A percentile compares a stretch with the other conserved stretches of the same genome.
phyloP scores from a whole-genome alignment of 306 rosid species.

The Rosa rugosa region DNA sequence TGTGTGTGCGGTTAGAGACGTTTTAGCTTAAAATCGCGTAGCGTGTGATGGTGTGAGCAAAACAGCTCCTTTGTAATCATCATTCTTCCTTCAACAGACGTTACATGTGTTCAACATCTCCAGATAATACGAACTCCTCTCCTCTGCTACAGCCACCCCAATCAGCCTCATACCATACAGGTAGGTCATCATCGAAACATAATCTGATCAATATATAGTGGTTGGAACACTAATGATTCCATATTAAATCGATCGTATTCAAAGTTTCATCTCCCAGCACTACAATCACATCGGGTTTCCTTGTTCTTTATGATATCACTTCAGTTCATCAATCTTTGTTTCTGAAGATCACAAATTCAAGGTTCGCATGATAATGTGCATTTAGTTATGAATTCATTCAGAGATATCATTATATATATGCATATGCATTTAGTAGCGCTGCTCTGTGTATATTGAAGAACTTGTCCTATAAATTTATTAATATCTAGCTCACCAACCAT shows the following conservation, averaged over 20 bases:
- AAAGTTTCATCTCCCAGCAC: neutral
- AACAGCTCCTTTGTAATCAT: slow-evolving; percentile 26
- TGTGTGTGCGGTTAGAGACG: slow-evolving; percentile 37
- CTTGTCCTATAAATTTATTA: neutral
- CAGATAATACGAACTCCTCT: slow-evolving; percentile 15
- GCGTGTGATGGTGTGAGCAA: slow-evolving; percentile 44
- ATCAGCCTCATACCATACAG: neutral
- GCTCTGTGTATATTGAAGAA: neutral
- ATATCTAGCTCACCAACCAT: neutral
- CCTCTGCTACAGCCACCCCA: slow-evolving; percentile 10
- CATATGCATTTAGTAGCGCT: neutral
- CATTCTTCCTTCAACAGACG: slow-evolving; percentile 33
- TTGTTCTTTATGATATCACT: neutral
- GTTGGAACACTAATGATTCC: neutral
- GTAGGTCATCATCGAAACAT: neutral
- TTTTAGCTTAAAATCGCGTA: slow-evolving; percentile 51
- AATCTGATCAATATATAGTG: neutral
- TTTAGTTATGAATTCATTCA: neutral
- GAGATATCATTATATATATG: neutral
- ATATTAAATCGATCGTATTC: neutral
- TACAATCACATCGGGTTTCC: slow-evolving; percentile 1
- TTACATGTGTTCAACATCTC: slow-evolving; percentile 29
- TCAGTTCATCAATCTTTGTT: neutral
- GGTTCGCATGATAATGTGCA: slow-evolving; percentile 2
- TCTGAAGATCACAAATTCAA: neutral